A percentile compares a stretch with the other conserved stretches of the same genome.
phyloP scores from a whole-genome alignment of 108 stramenopile genomes.

The Stephanodiscus triporus region DNA sequence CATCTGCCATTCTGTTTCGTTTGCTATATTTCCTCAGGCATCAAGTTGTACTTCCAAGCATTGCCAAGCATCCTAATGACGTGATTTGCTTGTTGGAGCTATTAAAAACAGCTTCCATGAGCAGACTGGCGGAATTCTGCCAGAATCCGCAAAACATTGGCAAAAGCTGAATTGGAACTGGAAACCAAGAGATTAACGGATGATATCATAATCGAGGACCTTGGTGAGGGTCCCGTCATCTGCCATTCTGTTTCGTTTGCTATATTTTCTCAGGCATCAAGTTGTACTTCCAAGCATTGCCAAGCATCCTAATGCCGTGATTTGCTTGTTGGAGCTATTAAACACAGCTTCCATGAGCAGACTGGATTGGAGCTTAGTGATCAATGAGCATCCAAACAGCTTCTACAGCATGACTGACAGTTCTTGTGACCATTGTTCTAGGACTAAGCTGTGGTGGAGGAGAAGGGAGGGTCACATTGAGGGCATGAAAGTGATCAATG shows the following conservation, averaged over 20 bases:
- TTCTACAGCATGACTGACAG: constrained; percentile 23
- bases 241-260: constrained; percentile 12
- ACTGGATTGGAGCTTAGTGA: constrained; percentile 12
- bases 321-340: constrained; percentile 19
- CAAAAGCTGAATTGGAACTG: too few species aligned
- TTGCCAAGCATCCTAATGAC: background rate
- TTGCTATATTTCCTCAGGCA: constrained; percentile 23
- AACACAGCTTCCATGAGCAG: constrained; percentile 19
- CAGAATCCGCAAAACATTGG: too few species aligned
- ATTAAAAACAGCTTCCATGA: constrained; percentile 21
- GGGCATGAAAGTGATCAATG: background rate
- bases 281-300: constrained; percentile 4
- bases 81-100: constrained; percentile 17
- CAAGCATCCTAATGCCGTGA: constrained; percentile 10
- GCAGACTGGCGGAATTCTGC: too few species aligned
- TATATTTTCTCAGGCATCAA: constrained; percentile 22
- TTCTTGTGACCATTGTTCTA: constrained; percentile 3
- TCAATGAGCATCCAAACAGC: constrained; percentile 1
- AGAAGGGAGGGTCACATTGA: background rate
- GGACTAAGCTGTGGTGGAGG: background rate
- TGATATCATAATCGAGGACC: constrained; percentile 15
- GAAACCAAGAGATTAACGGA: too few species aligned
- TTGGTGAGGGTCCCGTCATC: constrained; percentile 29
- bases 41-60: constrained; percentile 8
- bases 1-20: constrained; percentile 24